A percentile compares a stretch with the other conserved stretches of the same genome.
phyloP scores from a whole-genome alignment of 73 alveolate genomes.

The Stentor roeselii region DNA sequence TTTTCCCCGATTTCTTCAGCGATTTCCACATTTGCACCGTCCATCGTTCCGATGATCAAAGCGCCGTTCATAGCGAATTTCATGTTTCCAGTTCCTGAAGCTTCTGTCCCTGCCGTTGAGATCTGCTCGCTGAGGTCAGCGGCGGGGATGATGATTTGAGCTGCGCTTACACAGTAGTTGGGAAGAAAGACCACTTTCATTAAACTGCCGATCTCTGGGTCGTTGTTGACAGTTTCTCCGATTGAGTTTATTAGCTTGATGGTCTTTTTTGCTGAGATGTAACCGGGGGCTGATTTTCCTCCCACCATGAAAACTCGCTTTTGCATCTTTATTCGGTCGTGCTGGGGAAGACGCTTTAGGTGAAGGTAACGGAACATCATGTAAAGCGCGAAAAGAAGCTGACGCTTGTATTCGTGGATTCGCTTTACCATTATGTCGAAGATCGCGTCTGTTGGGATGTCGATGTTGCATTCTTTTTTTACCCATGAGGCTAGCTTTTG shows the following conservation, averaged over 20 bases:
- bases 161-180: conserved; percentile 91
- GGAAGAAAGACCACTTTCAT: conserved; percentile 91
- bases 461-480: conserved; percentile 54
- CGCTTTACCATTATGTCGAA: conserved; percentile 85
- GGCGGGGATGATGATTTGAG: conserved; percentile 98
- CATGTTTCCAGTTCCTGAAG: conserved; percentile 72
- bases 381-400: conserved; percentile 80
- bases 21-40: conserved; percentile 99
- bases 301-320: conserved; percentile 84
- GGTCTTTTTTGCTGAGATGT: conserved; percentile 87
- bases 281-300: conserved; percentile 99
- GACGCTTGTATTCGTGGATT: conserved; percentile 97
- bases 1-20: conserved; percentile 96
- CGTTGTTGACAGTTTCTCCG: conserved; percentile 87
- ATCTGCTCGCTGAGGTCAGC: conserved; percentile 95
- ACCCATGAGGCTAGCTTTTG: conserved; percentile 73
- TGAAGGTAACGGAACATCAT: conserved; percentile 50
- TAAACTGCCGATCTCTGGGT: conserved; percentile 79
- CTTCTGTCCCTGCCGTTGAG: conserved; percentile 97
- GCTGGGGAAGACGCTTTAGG: conserved; percentile 39
- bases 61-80: conserved; percentile 97
- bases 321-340: conserved; percentile 30
- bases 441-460: conserved; percentile 54
- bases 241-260: conserved; percentile 91
- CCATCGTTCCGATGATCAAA: conserved; percentile 96